phyloP scores from a whole-genome alignment of 331 rosid species.

The Quercus phellos region DNA sequence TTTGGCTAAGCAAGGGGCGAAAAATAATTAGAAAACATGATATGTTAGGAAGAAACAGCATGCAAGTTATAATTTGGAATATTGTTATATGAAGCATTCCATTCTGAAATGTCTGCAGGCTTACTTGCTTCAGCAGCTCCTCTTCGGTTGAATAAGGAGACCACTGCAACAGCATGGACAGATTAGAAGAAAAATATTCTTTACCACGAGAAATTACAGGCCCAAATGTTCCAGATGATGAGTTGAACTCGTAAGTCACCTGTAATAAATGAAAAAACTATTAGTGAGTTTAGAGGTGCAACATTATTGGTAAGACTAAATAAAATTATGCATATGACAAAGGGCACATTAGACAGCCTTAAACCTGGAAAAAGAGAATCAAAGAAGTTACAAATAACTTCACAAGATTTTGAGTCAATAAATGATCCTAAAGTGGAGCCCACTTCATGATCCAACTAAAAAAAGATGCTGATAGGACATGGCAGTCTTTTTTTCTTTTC shows the following conservation, averaged over 20 bases:
- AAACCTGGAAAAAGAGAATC: too few species aligned
- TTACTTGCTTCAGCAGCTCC: constrained; percentile 49
- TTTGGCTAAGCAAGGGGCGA: background rate
- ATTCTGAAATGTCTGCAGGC: background rate
- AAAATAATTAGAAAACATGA: background rate
- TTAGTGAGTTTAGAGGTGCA: too few species aligned
- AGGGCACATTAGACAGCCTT: too few species aligned
- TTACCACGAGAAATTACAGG: constrained; percentile 25
- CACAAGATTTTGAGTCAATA: too few species aligned
- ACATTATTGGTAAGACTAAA: too few species aligned
- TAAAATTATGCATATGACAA: too few species aligned
- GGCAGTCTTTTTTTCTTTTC: too few species aligned
- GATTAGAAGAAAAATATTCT: constrained; percentile 37
- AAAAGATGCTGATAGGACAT: too few species aligned
- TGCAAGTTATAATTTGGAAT: background rate
- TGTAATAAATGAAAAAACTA: constrained; percentile 8
- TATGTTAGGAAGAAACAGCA: background rate
- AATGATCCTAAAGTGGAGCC: too few species aligned
- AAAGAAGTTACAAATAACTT: too few species aligned
- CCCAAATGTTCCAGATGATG: constrained; percentile 23
- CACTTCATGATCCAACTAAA: too few species aligned
- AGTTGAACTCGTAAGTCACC: constrained; percentile 38
- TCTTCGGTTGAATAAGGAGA: constrained; percentile 47
- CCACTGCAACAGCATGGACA: constrained; percentile 39
- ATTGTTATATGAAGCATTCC: background rate